phyloP scores from a whole-genome alignment of 306 rosid genomes.

The Lagenaria siceraria region DNA sequence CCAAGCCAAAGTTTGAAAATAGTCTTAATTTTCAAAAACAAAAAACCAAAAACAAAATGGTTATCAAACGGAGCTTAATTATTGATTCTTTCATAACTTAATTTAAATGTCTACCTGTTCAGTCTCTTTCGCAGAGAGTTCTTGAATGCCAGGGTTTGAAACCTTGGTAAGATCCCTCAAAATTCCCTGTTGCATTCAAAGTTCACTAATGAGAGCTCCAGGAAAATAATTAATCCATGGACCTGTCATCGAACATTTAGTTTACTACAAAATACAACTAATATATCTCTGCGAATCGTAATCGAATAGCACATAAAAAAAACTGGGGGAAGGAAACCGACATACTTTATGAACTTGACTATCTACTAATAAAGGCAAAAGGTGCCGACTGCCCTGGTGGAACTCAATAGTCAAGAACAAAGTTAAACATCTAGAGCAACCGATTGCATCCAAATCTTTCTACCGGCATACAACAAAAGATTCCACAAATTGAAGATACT shows the following conservation, averaged over 20 bases:
- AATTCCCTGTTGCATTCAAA: constrained; percentile 27
- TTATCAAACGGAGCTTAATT: no score
- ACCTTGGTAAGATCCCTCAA: constrained; percentile 30
- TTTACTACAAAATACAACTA: neutral
- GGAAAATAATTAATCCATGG: neutral
- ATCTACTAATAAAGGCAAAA: neutral
- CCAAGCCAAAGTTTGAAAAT: no score
- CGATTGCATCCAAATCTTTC: neutral
- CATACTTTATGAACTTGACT: neutral
- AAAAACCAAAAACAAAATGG: no score
- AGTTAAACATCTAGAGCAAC: neutral
- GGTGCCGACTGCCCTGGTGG: neutral
- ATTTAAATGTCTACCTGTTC: constrained; percentile 26
- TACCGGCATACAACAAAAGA: neutral
- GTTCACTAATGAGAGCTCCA: neutral
- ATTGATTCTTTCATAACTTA: neutral
- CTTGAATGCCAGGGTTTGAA: constrained; percentile 13
- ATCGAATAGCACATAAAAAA: neutral
- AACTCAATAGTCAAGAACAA: neutral
- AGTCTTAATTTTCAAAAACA: no score
- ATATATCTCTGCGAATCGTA: neutral
- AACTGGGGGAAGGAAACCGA: neutral
- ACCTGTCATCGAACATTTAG: neutral
- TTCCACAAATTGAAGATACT: neutral
- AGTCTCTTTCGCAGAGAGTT: constrained; percentile 20